Evolutionary conservation across 106 monocot genomes (phyloP).

Genomic region (Gastrodia elata): DNA sequence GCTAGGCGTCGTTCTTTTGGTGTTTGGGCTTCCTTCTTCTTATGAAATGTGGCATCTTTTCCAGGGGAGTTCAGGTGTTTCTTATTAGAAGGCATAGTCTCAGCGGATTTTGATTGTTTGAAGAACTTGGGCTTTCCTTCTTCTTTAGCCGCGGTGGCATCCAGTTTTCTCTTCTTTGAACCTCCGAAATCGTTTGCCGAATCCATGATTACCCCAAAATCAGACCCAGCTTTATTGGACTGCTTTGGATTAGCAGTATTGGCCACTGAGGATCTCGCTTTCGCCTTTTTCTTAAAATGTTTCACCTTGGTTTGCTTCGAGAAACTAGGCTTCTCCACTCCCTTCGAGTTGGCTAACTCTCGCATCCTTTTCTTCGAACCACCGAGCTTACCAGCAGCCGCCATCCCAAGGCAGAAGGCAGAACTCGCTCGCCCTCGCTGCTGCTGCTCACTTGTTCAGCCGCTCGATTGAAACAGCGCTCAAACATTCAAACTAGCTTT

Average conservation of each 20-base stretch:
- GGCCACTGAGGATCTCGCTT: background rate
- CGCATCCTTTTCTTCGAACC: slow-evolving; percentile 9
- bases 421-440: background rate
- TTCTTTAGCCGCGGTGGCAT: background rate
- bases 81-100: background rate
- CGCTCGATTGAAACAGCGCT: too few species aligned
- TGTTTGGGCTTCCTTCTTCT: slow-evolving; percentile 16
- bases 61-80: slow-evolving; percentile 4
- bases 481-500: background rate
- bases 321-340: slow-evolving; percentile 4
- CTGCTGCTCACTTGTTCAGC: background rate
- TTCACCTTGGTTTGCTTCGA: background rate
- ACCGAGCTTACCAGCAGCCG: background rate
- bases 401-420: background rate
- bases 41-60: background rate
- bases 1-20: slow-evolving; percentile 18
- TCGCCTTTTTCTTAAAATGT: slow-evolving; percentile 1
- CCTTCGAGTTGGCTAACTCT: slow-evolving; percentile 4
- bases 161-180: slow-evolving; percentile 32
- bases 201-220: slow-evolving; percentile 5
- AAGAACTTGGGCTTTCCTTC: background rate
- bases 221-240: background rate
- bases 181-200: slow-evolving; percentile 4
- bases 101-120: background rate
- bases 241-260: background rate